Evolutionary conservation across 2,329 filamentous ascomycete genomes (phyloP).

Genomic region (Zymoseptoria brevis): DNA sequence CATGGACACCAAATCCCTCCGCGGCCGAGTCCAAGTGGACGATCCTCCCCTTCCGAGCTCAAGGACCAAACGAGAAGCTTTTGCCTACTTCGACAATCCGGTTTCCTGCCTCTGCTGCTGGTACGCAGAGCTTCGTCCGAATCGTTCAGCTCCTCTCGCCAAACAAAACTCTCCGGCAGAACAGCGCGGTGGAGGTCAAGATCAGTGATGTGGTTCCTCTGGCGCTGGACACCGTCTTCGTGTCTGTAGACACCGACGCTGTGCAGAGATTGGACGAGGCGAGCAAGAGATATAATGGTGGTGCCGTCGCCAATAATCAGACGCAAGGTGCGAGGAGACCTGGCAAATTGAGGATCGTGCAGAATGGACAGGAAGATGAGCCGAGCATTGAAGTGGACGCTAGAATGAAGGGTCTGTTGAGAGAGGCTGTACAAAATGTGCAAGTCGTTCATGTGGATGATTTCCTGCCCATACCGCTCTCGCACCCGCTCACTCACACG

Average conservation of each 20-base stretch:
- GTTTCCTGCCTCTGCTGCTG: slow-evolving; percentile 63
- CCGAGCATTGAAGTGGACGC: slow-evolving; percentile 13
- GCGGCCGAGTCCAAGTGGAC: slow-evolving; percentile 68
- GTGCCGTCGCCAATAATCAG: slow-evolving; percentile 34
- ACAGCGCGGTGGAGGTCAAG: slow-evolving; percentile 74
- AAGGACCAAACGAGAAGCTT: slow-evolving; percentile 46
- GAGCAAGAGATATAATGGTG: slow-evolving; percentile 71
- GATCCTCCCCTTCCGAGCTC: slow-evolving; percentile 62
- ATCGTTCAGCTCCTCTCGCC: slow-evolving; percentile 63
- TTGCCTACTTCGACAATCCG: slow-evolving; percentile 71
- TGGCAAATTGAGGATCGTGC: slow-evolving; percentile 16
- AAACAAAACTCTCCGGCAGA: slow-evolving; percentile 64
- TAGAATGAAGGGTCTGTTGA: slow-evolving; percentile 40
- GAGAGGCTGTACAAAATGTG: slow-evolving; percentile 64
- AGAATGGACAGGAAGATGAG: slow-evolving; percentile 11
- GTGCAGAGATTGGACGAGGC: slow-evolving; percentile 73
- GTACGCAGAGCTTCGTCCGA: slow-evolving; percentile 71
- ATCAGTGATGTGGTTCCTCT: slow-evolving; percentile 74
- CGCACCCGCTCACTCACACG: slow-evolving; percentile 80
- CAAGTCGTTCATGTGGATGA: slow-evolving; percentile 79
- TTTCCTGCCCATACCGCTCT: slow-evolving; percentile 66
- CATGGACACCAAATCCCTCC: slow-evolving; percentile 55
- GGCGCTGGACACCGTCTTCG: slow-evolving; percentile 74
- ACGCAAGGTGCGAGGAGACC: slow-evolving; percentile 13
- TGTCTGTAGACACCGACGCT: slow-evolving; percentile 74